Percentiles rank a stretch among this genome's conserved stretches.
These are phyloP conservation scores for Aspergillus sparsus DNA, from an alignment of 495 filamentous ascomycete genomes.

Conservation along the genomic window DNA sequence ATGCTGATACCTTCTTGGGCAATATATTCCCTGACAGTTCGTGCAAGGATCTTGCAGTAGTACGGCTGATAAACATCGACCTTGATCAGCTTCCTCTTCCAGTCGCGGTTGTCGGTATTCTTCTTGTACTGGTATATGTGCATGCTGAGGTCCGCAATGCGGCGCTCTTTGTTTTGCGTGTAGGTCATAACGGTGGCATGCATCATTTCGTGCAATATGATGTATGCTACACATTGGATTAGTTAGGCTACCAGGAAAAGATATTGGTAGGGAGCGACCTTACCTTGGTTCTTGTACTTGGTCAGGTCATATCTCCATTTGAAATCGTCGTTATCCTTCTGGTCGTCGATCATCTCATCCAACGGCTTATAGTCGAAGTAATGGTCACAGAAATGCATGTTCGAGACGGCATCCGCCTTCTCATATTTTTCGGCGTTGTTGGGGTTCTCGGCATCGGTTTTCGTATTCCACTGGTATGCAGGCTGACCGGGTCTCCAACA, in stretches of 20 bases:
- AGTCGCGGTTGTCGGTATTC: background rate
- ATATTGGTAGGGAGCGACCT: background rate
- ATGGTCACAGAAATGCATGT: slow-evolving; percentile 2
- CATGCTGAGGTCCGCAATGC: background rate
- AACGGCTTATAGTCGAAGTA: background rate
- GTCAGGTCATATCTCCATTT: slow-evolving; percentile 2
- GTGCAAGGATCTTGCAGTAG: slow-evolving; percentile 1
- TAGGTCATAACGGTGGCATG: slow-evolving; percentile 3
- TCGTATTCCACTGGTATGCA: slow-evolving; percentile 1
- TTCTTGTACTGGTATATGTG: background rate
- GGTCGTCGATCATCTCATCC: background rate
- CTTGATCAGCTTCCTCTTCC: background rate
- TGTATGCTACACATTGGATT: background rate
- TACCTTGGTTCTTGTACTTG: slow-evolving; percentile 2
- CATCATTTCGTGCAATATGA: slow-evolving; percentile 1
- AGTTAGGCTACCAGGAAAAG: background rate
- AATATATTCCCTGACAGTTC: background rate
- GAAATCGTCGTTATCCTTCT: background rate
- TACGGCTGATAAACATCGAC: slow-evolving; percentile 1
- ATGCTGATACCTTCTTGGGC: background rate
- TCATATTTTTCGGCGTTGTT: background rate
- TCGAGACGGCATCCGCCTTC: background rate
- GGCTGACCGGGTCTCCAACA: background rate
- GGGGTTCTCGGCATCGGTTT: background rate
- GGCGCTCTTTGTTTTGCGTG: background rate